phyloP scores from a whole-genome alignment of 345 rosid genomes.

The Eucalyptus guilfoylei region DNA sequence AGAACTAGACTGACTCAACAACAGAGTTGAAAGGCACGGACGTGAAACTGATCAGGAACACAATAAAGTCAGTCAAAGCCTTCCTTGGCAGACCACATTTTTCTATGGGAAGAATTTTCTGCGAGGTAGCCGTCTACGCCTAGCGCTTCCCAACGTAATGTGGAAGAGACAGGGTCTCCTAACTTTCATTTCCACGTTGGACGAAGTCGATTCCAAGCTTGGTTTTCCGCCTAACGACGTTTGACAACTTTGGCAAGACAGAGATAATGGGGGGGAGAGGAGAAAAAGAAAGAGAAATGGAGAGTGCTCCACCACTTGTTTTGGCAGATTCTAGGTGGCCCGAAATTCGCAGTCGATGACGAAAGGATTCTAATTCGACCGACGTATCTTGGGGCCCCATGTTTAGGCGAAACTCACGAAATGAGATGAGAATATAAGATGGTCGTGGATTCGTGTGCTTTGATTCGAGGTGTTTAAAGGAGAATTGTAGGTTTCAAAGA shows the following conservation, averaged over 20 bases:
- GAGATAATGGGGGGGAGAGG: not conserved
- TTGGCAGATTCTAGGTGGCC: not conserved
- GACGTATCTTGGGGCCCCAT: not conserved
- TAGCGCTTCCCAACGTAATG: not conserved
- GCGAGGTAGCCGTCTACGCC: not conserved
- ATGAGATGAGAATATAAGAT: not conserved
- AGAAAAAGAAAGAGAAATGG: not conserved
- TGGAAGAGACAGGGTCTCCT: not conserved
- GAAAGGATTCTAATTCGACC: not conserved
- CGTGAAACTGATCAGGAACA: not conserved
- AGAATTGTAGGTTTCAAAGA: not conserved
- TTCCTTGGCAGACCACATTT: not conserved
- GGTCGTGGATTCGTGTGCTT: not conserved
- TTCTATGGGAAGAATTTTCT: not conserved
- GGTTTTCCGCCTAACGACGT: not conserved
- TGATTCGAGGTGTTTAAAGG: not conserved
- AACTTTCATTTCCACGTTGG: not conserved
- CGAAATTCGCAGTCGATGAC: not conserved
- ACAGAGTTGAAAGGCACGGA: not conserved
- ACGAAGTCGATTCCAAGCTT: not conserved
- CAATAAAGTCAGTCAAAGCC: not conserved
- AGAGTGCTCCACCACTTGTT: not conserved
- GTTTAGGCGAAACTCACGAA: not conserved
- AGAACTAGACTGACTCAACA: not conserved
- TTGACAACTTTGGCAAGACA: not conserved